phyloP scores from a whole-genome alignment of 1,284 basidiomycete genomes.

The Tilletia indica region DNA sequence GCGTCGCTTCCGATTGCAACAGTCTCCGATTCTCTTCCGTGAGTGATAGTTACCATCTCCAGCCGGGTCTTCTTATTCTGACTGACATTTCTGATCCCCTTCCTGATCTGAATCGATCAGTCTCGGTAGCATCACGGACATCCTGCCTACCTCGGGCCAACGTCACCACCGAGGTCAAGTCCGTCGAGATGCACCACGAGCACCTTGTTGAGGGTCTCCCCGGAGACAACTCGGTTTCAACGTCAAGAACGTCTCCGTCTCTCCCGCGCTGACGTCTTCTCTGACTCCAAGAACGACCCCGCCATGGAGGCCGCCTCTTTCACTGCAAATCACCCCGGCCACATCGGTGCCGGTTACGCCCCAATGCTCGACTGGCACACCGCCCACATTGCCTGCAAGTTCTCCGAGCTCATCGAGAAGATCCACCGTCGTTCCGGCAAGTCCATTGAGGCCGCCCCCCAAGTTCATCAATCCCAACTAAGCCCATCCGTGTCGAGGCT shows the following conservation, averaged over 20 bases:
- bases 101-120: no score
- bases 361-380: no score
- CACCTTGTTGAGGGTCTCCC: constrained; percentile 60
- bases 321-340: constrained; percentile 99
- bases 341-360: constrained; percentile 96
- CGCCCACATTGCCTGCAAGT: constrained; percentile 99
- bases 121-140: no score
- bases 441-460: no score
- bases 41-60: no score
- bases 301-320: constrained; percentile 98
- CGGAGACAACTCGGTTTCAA: constrained; percentile 97
- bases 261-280: constrained; percentile 97
- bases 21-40: no score
- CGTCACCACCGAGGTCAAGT: constrained; percentile 99
- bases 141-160: no score
- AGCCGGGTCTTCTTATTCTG: constrained; percentile 54
- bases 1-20: no score
- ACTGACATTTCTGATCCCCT: no score
- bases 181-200: constrained; percentile 99
- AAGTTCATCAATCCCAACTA: constrained; percentile 91
- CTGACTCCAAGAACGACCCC: constrained; percentile 99
- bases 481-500: constrained; percentile 97
- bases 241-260: constrained; percentile 97
- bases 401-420: constrained; percentile 96
- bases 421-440: constrained; percentile 93